Base-by-base conservation (phyloP, 306 rosid species). In the Begonia loranthoides region DNA sequence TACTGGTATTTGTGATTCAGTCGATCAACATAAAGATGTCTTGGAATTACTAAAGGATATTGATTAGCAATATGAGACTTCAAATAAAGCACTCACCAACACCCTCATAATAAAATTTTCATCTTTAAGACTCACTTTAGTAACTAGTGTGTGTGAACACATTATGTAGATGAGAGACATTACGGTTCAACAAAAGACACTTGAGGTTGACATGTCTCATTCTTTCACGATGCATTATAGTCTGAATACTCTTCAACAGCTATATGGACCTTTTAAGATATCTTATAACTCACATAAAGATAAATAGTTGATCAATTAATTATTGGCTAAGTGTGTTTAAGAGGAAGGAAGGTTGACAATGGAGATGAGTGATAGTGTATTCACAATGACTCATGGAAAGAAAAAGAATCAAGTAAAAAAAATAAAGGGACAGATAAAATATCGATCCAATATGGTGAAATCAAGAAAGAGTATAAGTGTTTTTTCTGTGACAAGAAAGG, bases 231-330 rank as follows among this genome's bases (percentile, higher is more conserved):
- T 52, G 3, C 50, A 65, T 19, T 58, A 2, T 24, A 53, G 38
- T 0, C 50, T 57, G 5, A 28, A 34, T 2, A 9, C 64, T 9
- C 55, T 58, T 11, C 64, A 53, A 12, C 3, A 2, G 0, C 15
- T 49, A 9, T 66, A 45, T 41, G 43, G 1, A n/a, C n/a, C n/a
- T n/a, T n/a, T n/a, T n/a, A n/a, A n/a, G n/a, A n/a, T n/a, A n/a
- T n/a, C n/a, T n/a, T 51, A 61, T 3, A 61, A 28, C 51, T 51
- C 57, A 51, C 45, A 41, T 51, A 51, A 61, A 33, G 51, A 19
- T 9, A 61, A 61, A 10, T 51, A 52, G 14, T 50, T 15, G 15
- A 56, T 51, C 10, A 49, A 56, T 49, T 52, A 65, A 38, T 38
- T 56, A 11, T 1, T 56, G 58, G 44, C n/a, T 52, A 24, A 13